Evolutionary conservation across 2,329 filamentous ascomycete species (phyloP).

Genomic region (Diplodia sapinea): DNA sequence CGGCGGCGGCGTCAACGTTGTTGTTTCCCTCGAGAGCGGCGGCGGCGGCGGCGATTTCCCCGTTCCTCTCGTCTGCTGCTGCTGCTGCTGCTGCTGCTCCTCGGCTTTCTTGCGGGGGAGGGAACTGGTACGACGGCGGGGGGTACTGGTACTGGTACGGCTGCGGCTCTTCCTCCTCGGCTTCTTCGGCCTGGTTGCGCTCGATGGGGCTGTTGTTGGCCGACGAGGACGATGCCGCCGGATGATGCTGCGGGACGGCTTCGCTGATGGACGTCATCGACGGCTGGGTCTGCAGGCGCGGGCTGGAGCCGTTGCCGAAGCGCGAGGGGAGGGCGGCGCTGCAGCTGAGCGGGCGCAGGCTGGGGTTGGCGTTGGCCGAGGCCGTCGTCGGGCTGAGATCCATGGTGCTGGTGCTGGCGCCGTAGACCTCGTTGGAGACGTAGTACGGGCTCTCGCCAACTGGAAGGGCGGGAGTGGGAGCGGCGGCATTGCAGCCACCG

Average conservation of each 20-base stretch:
- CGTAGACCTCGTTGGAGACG: neutral
- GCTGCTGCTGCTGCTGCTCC: neutral
- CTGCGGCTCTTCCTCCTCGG: neutral
- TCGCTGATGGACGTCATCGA: constrained; percentile 5
- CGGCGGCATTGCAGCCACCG: neutral
- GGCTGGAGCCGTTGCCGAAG: constrained; percentile 6
- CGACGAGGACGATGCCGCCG: too few species aligned
- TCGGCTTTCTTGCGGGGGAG: too few species aligned
- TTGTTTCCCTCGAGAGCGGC: neutral
- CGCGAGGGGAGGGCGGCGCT: neutral
- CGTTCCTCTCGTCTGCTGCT: neutral
- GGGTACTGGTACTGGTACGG: neutral
- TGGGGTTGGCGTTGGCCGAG: neutral
- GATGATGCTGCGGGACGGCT: too few species aligned
- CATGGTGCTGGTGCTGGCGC: constrained; percentile 5
- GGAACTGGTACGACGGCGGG: neutral
- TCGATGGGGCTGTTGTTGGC: neutral
- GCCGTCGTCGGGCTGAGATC: neutral
- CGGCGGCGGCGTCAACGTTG: too few species aligned
- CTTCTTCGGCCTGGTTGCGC: neutral
- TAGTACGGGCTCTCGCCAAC: neutral
- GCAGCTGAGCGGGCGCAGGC: constrained; percentile 11
- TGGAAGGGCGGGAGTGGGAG: neutral
- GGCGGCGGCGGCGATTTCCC: neutral
- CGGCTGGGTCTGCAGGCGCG: constrained; percentile 1